Evolutionary conservation across 2,329 filamentous ascomycete species (phyloP).

Genomic region (Fusarium sp.): DNA sequence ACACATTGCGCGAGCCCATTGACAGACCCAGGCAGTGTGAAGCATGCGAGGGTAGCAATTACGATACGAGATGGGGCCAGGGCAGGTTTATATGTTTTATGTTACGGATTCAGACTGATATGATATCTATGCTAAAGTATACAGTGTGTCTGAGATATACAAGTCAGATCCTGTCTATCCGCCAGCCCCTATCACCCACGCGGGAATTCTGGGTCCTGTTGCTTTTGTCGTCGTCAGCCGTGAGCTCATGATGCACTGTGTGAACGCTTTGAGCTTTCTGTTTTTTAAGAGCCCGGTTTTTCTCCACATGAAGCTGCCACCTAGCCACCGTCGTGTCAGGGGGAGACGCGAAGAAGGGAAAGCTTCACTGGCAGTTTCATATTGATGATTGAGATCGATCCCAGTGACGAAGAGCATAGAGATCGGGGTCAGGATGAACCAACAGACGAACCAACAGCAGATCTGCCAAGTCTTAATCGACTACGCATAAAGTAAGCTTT

Average conservation of each 20-base stretch:
- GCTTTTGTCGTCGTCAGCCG: constrained; percentile 33
- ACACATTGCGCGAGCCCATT: background rate
- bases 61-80: background rate
- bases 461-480: constrained; percentile 2
- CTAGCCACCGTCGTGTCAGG: background rate
- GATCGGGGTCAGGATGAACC: constrained; percentile 4
- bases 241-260: constrained; percentile 24
- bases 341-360: background rate
- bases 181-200: background rate
- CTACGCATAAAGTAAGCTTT: background rate
- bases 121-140: background rate
- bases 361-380: constrained; percentile 28
- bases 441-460: constrained; percentile 7
- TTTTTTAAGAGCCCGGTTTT: background rate
- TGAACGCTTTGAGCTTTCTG: background rate
- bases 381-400: constrained; percentile 17
- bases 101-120: background rate
- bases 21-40: background rate
- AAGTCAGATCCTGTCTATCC: constrained; percentile 12
- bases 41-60: background rate
- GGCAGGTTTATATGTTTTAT: constrained; percentile 4
- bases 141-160: background rate
- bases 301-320: background rate
- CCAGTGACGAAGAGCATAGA: constrained; percentile 4
- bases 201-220: constrained; percentile 20